Conservation (phyloP, 805 yeast species). For the Candida boidinii region DNA sequence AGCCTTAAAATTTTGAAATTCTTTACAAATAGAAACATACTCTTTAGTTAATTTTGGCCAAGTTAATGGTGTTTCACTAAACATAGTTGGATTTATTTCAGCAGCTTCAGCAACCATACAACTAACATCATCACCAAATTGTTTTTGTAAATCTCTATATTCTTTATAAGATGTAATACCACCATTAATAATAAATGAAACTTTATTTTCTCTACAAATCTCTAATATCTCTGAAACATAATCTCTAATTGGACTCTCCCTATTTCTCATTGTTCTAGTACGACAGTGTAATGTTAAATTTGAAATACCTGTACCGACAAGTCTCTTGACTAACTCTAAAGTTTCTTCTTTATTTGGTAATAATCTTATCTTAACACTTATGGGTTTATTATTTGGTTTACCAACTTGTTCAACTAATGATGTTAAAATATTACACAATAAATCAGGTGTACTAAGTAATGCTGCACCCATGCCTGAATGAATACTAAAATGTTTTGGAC, state of each 20-base stretch:
- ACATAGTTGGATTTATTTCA: slow-evolving; percentile 78
- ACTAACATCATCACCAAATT: slow-evolving; percentile 59
- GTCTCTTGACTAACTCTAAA: slow-evolving; percentile 42
- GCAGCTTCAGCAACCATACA: slow-evolving; percentile 94
- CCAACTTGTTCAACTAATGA: slow-evolving; percentile 77
- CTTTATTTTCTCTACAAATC: slow-evolving; percentile 51
- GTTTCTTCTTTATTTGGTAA: slow-evolving; percentile 59
- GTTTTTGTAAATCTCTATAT: slow-evolving; percentile 37
- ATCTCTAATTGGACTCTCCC: slow-evolving; percentile 72
- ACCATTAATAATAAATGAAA: slow-evolving; percentile 80
- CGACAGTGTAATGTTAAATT: slow-evolving; percentile 91
- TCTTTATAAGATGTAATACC: slow-evolving; percentile 51
- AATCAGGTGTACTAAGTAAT: slow-evolving; percentile 71
- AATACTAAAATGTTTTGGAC: slow-evolving; percentile 92
- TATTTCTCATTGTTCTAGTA: slow-evolving; percentile 78
- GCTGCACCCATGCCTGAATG: slow-evolving; percentile 99
- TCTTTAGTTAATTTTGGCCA: slow-evolving; percentile 53
- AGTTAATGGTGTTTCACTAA: slow-evolving; percentile 35
- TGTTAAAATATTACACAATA: slow-evolving; percentile 57
- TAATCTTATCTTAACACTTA: slow-evolving; percentile 84
- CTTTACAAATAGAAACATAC: slow-evolving; percentile 42
- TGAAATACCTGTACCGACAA: slow-evolving; percentile 71
- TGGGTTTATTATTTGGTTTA: slow-evolving; percentile 63
- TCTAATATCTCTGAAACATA: slow-evolving; percentile 54
- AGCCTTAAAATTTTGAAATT: slow-evolving; percentile 53